These are phyloP conservation scores for Telopea speciosissima DNA, from an alignment of 177 flowering plant genomes.

Conservation along the genomic window DNA sequence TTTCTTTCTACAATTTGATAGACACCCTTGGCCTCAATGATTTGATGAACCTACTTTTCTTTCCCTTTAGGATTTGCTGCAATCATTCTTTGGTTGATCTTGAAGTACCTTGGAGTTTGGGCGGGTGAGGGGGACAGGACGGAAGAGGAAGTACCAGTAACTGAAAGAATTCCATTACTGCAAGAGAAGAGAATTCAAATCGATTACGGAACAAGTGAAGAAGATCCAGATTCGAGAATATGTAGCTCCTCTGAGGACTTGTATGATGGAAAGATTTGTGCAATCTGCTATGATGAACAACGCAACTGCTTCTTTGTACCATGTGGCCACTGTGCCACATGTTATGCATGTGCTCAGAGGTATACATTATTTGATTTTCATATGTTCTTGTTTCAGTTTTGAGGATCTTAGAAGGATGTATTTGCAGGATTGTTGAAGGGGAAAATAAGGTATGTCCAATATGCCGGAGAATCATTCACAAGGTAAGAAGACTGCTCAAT, in stretches of 20 bases:
- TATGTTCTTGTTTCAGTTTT: not conserved
- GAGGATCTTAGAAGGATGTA: not conserved
- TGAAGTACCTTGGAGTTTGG: conserved; percentile 34
- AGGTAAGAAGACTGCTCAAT: conserved; percentile 31
- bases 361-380: conserved; percentile 7
- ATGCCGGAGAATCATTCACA: conserved; percentile 52
- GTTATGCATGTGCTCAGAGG: conserved; percentile 62
- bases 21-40: not conserved
- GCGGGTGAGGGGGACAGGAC: conserved; percentile 7
- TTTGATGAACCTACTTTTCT: not conserved
- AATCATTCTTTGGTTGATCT: conserved; percentile 20
- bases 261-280: conserved; percentile 60
- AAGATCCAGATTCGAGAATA: conserved; percentile 29
- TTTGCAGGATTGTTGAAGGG: conserved; percentile 39
- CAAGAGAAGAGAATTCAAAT: conserved; percentile 22
- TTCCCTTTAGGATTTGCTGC: conserved; percentile 29
- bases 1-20: not conserved
- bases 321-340: conserved; percentile 70
- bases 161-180: conserved; percentile 38
- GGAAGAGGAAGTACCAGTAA: conserved; percentile 9
- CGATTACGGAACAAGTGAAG: conserved; percentile 47
- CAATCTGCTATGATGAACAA: conserved; percentile 46
- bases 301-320: conserved; percentile 66
- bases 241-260: conserved; percentile 39
- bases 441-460: conserved; percentile 50